These are phyloP conservation scores for Alternaria postmessia DNA, from an alignment of 2,329 filamentous ascomycete species.

Conservation along the genomic window DNA sequence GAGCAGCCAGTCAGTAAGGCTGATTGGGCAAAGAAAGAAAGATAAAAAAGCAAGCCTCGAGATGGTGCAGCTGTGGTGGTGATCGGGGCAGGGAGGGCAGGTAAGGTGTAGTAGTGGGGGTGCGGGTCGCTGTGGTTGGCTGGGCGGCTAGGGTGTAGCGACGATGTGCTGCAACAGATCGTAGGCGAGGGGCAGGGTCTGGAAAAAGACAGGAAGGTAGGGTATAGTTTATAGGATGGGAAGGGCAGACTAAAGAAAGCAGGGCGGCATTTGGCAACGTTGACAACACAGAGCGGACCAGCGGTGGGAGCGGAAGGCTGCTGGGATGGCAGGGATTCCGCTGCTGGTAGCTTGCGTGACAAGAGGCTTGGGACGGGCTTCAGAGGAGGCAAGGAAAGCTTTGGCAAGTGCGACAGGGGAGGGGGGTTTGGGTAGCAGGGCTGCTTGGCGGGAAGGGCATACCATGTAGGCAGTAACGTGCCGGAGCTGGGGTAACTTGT, in stretches of 20 bases:
- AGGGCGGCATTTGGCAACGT: constrained; percentile 29
- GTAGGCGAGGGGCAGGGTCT: constrained; percentile 49
- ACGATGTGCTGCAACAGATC: constrained; percentile 31
- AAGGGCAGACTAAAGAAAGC: constrained; percentile 39
- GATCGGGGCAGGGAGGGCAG: constrained; percentile 24
- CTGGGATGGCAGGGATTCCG: constrained; percentile 42
- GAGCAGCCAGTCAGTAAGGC: constrained; percentile 42
- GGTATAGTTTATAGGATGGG: constrained; percentile 48
- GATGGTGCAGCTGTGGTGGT: constrained; percentile 1
- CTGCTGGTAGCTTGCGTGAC: constrained; percentile 39
- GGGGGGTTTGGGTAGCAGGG: constrained; percentile 41
- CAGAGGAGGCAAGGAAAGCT: constrained; percentile 32
- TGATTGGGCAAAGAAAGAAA: constrained; percentile 27
- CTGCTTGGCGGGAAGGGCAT: constrained; percentile 52
- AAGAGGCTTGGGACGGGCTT: constrained; percentile 39
- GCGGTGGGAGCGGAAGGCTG: constrained; percentile 40
- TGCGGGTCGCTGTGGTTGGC: constrained; percentile 33
- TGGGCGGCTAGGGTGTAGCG: constrained; percentile 34
- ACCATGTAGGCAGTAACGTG: constrained; percentile 53
- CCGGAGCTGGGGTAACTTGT: constrained; percentile 44
- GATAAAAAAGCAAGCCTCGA: constrained; percentile 20
- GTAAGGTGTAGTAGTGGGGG: constrained; percentile 22
- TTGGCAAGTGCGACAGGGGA: constrained; percentile 40
- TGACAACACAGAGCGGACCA: constrained; percentile 46
- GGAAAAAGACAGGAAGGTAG: constrained; percentile 41